phyloP scores from a whole-genome alignment of 805 yeast genomes.

The Komagataella pastoris region DNA sequence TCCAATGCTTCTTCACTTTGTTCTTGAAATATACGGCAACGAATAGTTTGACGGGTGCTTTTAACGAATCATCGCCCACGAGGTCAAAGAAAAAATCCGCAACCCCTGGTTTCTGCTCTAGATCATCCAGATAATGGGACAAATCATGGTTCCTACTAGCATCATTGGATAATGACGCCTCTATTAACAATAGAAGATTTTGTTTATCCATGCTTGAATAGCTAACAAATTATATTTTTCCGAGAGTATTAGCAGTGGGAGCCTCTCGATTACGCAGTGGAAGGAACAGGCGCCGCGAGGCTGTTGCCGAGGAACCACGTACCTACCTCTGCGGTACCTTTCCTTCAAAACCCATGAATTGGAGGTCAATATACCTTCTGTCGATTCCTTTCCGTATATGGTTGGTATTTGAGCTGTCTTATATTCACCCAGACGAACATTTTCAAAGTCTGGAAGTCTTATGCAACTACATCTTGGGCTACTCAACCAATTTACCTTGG shows the following conservation, averaged over 20 bases:
- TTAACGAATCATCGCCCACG: slow-evolving; percentile 22
- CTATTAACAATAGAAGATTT: slow-evolving; percentile 27
- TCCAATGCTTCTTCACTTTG: slow-evolving; percentile 55
- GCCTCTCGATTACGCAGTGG: not conserved
- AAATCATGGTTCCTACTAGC: slow-evolving; percentile 26
- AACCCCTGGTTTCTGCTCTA: slow-evolving; percentile 30
- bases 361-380: slow-evolving; percentile 34
- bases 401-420: slow-evolving; percentile 59
- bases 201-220: slow-evolving; percentile 24
- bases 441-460: slow-evolving; percentile 81
- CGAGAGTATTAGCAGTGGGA: not conserved
- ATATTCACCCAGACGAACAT: slow-evolving; percentile 97
- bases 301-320: not conserved
- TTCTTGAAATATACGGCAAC: slow-evolving; percentile 81
- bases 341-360: slow-evolving; percentile 9
- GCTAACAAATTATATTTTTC: not conserved
- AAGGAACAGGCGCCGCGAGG: not conserved
- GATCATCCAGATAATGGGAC: slow-evolving; percentile 26
- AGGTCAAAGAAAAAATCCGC: slow-evolving; percentile 30
- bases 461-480: slow-evolving; percentile 24
- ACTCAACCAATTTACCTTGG: slow-evolving; percentile 56
- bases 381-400: slow-evolving; percentile 35
- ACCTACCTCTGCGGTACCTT: not conserved
- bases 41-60: slow-evolving; percentile 44
- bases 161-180: slow-evolving; percentile 35